Evolutionary conservation across 1,284 basidiomycete genomes (phyloP).

Genomic region (Stereum hirsutum): DNA sequence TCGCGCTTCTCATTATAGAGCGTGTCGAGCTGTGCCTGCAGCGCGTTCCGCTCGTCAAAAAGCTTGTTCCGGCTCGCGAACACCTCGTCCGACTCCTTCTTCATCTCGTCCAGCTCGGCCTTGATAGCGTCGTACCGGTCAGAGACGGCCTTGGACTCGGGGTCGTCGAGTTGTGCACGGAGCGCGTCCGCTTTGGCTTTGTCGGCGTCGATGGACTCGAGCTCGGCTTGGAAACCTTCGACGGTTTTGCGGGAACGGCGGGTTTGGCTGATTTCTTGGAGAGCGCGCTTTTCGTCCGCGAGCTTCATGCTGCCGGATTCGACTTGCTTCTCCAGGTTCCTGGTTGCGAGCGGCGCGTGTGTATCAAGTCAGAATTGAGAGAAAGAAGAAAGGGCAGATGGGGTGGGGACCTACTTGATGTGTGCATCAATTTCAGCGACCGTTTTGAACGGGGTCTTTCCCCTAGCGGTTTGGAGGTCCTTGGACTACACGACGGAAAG

Average conservation of each 20-base stretch:
- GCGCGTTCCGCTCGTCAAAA: slow-evolving; percentile 77
- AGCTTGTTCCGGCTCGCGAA: slow-evolving; percentile 80
- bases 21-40: slow-evolving; percentile 65
- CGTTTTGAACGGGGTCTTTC: slow-evolving; percentile 80
- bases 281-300: slow-evolving; percentile 92
- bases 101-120: slow-evolving; percentile 80
- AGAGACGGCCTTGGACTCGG: slow-evolving; percentile 76
- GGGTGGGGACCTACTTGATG: slow-evolving; percentile 54
- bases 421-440: slow-evolving; percentile 85
- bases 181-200: slow-evolving; percentile 74
- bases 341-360: too few species aligned
- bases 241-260: slow-evolving; percentile 67
- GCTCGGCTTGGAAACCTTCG: slow-evolving; percentile 73
- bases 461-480: slow-evolving; percentile 77
- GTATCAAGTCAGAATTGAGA: neutral
- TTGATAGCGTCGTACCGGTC: slow-evolving; percentile 82
- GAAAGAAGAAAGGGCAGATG: slow-evolving; percentile 3
- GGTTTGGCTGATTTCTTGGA: slow-evolving; percentile 76
- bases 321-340: slow-evolving; percentile 80
- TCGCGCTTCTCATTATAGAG: slow-evolving; percentile 80
- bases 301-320: slow-evolving; percentile 91
- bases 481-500: too few species aligned
- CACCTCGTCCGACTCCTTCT: slow-evolving; percentile 81
- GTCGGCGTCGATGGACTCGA: slow-evolving; percentile 78
- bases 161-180: slow-evolving; percentile 83